A percentile compares a stretch with the other conserved stretches of the same genome.
Conservation (phyloP, 2,329 filamentous ascomycete species). For the Alternaria brassicicola region DNA sequence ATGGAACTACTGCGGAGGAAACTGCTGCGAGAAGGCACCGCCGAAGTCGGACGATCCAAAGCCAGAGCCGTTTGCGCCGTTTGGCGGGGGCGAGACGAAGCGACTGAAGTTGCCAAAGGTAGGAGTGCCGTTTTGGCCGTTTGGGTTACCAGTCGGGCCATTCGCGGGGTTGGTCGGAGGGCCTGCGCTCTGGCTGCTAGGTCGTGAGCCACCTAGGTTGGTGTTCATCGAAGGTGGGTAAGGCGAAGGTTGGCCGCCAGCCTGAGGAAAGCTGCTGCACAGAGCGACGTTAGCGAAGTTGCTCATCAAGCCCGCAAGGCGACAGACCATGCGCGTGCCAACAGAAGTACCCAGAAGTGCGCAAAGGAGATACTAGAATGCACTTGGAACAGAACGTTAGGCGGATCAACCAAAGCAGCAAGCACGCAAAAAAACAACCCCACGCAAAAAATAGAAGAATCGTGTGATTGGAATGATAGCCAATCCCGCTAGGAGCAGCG, state of each 20-base stretch:
- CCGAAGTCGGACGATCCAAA: constrained; percentile 9
- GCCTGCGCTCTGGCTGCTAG: background rate
- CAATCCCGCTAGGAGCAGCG: constrained; percentile 41
- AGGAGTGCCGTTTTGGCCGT: background rate
- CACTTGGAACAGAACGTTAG: constrained; percentile 22
- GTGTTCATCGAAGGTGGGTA: constrained; percentile 5
- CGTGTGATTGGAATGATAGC: constrained; percentile 47
- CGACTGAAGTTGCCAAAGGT: background rate
- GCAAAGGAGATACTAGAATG: constrained; percentile 9
- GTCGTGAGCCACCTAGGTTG: constrained; percentile 3
- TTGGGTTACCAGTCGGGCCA: background rate
- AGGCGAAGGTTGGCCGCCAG: constrained; percentile 5
- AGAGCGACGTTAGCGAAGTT: constrained; percentile 3
- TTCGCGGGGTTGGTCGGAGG: background rate
- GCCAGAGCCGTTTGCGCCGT: constrained; percentile 10
- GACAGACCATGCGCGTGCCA: constrained; percentile 2
- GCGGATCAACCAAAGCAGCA: constrained; percentile 31
- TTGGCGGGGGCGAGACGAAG: constrained; percentile 2
- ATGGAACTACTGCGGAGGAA: constrained; percentile 9
- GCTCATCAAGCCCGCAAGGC: background rate
- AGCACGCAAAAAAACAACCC: constrained; percentile 30
- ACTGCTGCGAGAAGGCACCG: constrained; percentile 20
- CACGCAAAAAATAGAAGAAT: constrained; percentile 38
- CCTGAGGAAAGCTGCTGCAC: constrained; percentile 5
- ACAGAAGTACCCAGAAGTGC: constrained; percentile 3